These are phyloP conservation scores for Stemphylium vesicarium DNA, from an alignment of 2,329 filamentous ascomycete genomes.

Conservation along the genomic window DNA sequence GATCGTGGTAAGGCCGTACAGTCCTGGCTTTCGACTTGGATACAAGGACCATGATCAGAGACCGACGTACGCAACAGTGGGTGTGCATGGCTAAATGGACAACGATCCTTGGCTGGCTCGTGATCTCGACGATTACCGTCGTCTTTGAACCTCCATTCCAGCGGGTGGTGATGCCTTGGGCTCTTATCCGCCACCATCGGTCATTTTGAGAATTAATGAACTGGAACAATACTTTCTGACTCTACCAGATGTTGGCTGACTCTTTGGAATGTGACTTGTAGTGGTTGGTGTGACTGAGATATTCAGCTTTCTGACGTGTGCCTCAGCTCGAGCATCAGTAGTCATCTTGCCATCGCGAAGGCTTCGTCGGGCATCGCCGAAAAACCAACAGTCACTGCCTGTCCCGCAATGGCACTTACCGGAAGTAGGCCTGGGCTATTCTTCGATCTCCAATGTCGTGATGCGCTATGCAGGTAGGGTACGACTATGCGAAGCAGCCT, in stretches of 20 bases:
- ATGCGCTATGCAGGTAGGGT: neutral
- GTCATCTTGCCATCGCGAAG: neutral
- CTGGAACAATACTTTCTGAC: neutral
- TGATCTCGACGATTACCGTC: too few species aligned
- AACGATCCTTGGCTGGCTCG: too few species aligned
- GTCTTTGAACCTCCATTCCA: too few species aligned
- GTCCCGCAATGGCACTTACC: neutral
- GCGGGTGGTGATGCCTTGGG: neutral
- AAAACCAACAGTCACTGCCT: neutral
- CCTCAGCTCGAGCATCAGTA: conserved; percentile 3
- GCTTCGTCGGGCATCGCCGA: conserved; percentile 1
- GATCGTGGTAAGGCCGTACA: too few species aligned
- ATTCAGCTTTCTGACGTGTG: neutral
- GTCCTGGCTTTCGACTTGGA: neutral
- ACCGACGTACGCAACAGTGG: too few species aligned
- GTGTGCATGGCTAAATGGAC: too few species aligned
- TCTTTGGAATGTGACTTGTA: neutral
- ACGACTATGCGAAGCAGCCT: neutral
- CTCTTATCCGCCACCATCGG: neutral
- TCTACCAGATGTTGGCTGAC: neutral
- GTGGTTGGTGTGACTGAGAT: neutral
- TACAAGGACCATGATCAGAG: neutral
- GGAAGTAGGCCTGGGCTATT: neutral
- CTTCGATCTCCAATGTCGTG: neutral
- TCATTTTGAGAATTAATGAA: neutral